Evolutionary conservation across 768 basidiomycete species (phyloP).

Genomic region (Thelephora ganbajun): DNA sequence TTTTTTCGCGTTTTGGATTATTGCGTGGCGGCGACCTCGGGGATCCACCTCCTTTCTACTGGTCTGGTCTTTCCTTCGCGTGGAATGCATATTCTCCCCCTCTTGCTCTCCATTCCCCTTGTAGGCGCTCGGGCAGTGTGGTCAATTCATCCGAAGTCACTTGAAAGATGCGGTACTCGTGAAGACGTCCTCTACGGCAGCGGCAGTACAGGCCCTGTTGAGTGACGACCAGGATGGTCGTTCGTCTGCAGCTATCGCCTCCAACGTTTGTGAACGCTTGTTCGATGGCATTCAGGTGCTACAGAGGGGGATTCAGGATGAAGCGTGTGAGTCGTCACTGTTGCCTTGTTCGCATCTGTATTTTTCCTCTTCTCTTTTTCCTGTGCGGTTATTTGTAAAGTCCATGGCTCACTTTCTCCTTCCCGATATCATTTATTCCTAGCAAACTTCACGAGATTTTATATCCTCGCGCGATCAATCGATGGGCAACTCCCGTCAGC

Average conservation of each 20-base stretch:
- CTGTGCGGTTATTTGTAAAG: not conserved
- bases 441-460: constrained; percentile 67
- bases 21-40: no score
- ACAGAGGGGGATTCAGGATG: constrained; percentile 50
- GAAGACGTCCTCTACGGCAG: constrained; percentile 59
- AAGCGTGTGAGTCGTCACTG: constrained; percentile 23
- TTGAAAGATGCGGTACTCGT: constrained; percentile 39
- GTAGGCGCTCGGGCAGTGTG: constrained; percentile 72
- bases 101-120: no score
- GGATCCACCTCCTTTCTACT: no score
- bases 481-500: constrained; percentile 14
- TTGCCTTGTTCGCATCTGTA: no score
- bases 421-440: not conserved
- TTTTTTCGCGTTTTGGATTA: no score
- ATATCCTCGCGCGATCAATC: constrained; percentile 31
- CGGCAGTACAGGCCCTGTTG: constrained; percentile 38
- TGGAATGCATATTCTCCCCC: no score
- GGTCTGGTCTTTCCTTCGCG: not conserved
- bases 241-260: constrained; percentile 63
- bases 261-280: constrained; percentile 42
- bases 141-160: constrained; percentile 36
- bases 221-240: constrained; percentile 27
- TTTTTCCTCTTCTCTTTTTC: no score
- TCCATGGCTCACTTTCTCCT: not conserved
- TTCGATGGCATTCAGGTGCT: constrained; percentile 53